Evolutionary conservation across 495 filamentous ascomycete genomes (phyloP).

Genomic region (Daldinia grandis): DNA sequence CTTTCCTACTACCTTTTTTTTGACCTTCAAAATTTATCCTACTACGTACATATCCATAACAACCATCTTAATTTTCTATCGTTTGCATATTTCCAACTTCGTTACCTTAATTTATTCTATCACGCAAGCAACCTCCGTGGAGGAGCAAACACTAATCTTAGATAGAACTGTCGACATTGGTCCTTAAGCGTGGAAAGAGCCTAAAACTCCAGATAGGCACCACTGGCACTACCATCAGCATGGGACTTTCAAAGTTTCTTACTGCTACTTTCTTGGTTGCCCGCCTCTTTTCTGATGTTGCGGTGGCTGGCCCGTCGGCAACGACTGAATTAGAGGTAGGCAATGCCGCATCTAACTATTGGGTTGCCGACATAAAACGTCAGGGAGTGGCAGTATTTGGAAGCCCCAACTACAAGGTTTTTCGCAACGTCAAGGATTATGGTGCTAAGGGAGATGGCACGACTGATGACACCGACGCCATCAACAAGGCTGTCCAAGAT

Average conservation of each 20-base stretch:
- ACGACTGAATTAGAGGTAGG: constrained; percentile 35
- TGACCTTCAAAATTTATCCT: constrained; percentile 2
- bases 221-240: constrained; percentile 55
- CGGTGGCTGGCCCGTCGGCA: constrained; percentile 43
- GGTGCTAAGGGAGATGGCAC: constrained; percentile 80
- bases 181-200: constrained; percentile 17
- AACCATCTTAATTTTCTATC: not conserved
- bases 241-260: constrained; percentile 53
- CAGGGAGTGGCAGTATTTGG: constrained; percentile 73
- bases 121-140: constrained; percentile 11
- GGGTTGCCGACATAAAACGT: constrained; percentile 76
- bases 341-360: constrained; percentile 62
- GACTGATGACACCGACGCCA: constrained; percentile 88
- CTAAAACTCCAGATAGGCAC: constrained; percentile 39
- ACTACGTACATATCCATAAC: constrained; percentile 20
- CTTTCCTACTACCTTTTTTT: not conserved
- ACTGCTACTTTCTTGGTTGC: constrained; percentile 48
- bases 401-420: constrained; percentile 72
- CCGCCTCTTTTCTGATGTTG: constrained; percentile 46
- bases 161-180: constrained; percentile 18
- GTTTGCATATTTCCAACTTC: constrained; percentile 1
- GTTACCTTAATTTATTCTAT: constrained; percentile 4
- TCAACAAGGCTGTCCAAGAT: constrained; percentile 82
- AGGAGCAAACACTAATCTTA: constrained; percentile 25
- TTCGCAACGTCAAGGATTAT: constrained; percentile 87